These are phyloP conservation scores for Lentinus tigrinus DNA, from an alignment of 768 basidiomycete genomes.

Conservation along the genomic window DNA sequence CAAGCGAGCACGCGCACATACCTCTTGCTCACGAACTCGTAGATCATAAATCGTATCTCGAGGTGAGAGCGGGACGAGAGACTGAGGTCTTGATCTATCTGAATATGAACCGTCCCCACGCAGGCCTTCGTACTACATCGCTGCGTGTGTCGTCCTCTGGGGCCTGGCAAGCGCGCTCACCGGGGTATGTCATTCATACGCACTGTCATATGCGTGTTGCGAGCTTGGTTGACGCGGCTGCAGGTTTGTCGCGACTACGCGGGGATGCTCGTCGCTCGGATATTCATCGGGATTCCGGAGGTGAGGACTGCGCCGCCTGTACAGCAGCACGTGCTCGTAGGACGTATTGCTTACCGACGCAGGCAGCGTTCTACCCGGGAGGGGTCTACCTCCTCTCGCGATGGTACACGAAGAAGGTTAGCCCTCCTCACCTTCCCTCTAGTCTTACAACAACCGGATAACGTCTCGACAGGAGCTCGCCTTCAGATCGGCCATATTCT, in stretches of 20 bases:
- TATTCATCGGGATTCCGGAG: conserved; percentile 66
- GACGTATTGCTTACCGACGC: no score
- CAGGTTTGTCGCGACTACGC: conserved; percentile 54
- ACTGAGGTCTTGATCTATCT: no score
- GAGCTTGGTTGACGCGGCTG: neutral
- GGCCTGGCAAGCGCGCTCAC: conserved; percentile 62
- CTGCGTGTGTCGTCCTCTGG: conserved; percentile 59
- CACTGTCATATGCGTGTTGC: neutral
- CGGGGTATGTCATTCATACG: conserved; percentile 39
- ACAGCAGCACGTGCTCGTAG: no score
- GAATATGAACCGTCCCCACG: no score
- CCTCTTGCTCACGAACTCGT: neutral
- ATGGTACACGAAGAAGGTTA: conserved; percentile 38
- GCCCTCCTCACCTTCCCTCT: neutral
- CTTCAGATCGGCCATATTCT: conserved; percentile 60
- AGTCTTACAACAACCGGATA: neutral
- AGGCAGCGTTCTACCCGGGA: conserved; percentile 69
- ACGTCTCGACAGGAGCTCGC: conserved; percentile 55
- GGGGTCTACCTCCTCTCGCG: conserved; percentile 38
- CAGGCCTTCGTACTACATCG: conserved; percentile 65
- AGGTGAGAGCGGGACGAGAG: conserved; percentile 37
- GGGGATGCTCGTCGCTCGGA: conserved; percentile 54
- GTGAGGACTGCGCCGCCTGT: no score
- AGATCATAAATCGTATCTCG: conserved; percentile 56
- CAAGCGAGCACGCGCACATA: conserved; percentile 4